Percentiles rank a stretch among this genome's conserved stretches.
Evolutionary conservation across 305 asterid genomes (phyloP).

Genomic region (Fraxinus angustifolia): DNA sequence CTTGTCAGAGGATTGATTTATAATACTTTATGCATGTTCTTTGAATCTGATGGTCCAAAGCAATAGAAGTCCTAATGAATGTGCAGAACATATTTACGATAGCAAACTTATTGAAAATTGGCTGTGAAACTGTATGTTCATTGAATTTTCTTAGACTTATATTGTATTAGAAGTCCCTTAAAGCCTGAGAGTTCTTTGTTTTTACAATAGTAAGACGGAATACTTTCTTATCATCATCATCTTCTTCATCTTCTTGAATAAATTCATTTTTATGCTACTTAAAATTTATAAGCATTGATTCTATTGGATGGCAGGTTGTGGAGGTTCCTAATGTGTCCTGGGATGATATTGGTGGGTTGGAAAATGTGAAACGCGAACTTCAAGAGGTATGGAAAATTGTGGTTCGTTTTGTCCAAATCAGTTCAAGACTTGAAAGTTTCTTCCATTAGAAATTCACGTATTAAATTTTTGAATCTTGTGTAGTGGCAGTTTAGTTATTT

Average conservation of each 20-base stretch:
- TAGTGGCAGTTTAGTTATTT: background rate
- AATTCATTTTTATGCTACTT: background rate
- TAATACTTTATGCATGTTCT: background rate
- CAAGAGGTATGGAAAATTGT: constrained; percentile 39
- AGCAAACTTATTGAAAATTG: background rate
- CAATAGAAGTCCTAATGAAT: background rate
- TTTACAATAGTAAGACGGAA: background rate
- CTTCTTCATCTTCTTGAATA: background rate
- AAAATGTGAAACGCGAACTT: constrained; percentile 52
- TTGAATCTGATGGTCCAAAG: background rate
- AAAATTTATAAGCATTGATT: background rate
- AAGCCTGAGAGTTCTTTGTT: background rate
- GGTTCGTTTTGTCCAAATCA: background rate
- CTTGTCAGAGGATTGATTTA: background rate
- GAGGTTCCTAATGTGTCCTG: constrained; percentile 55
- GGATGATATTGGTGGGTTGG: constrained; percentile 56
- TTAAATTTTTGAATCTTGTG: background rate
- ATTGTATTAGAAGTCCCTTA: background rate
- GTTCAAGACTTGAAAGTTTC: background rate
- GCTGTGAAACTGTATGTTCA: constrained; percentile 38
- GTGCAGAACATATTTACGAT: background rate
- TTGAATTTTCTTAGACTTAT: background rate
- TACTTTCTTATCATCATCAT: background rate
- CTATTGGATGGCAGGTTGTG: constrained; percentile 37
- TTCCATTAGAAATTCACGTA: background rate